Evolutionary conservation across 768 basidiomycete species (phyloP).

Genomic region (Tricholoma flavovirens): DNA sequence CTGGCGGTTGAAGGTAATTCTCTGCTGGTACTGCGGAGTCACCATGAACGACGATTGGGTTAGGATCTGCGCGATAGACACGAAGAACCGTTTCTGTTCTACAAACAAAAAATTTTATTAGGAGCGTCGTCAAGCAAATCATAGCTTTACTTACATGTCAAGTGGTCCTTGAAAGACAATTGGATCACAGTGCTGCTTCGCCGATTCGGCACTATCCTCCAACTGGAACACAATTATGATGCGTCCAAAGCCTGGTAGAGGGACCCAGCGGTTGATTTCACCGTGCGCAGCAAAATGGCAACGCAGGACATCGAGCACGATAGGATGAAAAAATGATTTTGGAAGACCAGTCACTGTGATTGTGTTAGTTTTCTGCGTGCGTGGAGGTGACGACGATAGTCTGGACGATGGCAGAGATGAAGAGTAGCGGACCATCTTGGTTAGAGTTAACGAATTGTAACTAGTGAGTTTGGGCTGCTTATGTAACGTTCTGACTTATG

Average conservation of each 20-base stretch:
- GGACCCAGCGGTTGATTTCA: constrained; percentile 85
- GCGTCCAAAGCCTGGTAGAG: constrained; percentile 73
- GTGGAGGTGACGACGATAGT: constrained; percentile 16
- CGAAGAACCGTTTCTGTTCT: constrained; percentile 51
- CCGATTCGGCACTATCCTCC: constrained; percentile 59
- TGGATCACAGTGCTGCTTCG: constrained; percentile 61
- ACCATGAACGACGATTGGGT: constrained; percentile 43
- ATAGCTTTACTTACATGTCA: constrained; percentile 38
- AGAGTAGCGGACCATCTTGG: constrained; percentile 8
- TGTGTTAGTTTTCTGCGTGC: constrained; percentile 61
- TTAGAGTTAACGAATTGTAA: not conserved
- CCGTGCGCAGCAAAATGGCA: constrained; percentile 76
- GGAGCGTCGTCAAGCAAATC: not conserved
- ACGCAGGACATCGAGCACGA: constrained; percentile 58
- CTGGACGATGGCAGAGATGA: constrained; percentile 14
- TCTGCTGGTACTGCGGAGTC: constrained; percentile 30
- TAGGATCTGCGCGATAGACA: constrained; percentile 71
- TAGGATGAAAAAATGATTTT: constrained; percentile 67
- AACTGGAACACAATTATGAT: constrained; percentile 75
- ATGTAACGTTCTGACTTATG: constrained; percentile 6
- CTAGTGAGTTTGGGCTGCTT: not conserved
- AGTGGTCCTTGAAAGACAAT: constrained; percentile 50
- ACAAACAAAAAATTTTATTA: constrained; percentile 2
- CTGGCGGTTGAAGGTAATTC: constrained; percentile 72
- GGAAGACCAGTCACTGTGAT: constrained; percentile 78